Percentiles rank a stretch among this genome's conserved stretches.
Conservation (phyloP, 2,329 filamentous ascomycete genomes). For the Colletotrichum sp. region DNA sequence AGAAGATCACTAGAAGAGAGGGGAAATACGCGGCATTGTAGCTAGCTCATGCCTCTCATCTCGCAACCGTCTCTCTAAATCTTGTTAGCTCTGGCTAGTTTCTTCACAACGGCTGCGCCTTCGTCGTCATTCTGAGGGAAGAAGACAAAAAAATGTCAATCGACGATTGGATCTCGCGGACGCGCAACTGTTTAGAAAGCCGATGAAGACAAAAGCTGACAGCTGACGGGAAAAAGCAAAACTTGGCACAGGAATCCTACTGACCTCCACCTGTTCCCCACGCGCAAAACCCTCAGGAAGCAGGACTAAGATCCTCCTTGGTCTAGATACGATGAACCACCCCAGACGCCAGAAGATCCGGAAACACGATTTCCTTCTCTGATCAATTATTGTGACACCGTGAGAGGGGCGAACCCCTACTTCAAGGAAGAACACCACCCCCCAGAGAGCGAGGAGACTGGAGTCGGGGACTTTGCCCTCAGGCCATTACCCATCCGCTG, state of each 20-base stretch:
- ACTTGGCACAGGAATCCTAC: not conserved
- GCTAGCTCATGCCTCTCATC: not conserved
- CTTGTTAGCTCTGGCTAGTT: not conserved
- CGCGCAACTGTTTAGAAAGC: not conserved
- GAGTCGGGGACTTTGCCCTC: not conserved
- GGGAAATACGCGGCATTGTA: not conserved
- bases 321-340: slow-evolving; percentile 4
- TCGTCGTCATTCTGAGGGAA: not conserved
- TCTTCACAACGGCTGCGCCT: not conserved
- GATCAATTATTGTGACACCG: not conserved
- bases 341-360: not conserved
- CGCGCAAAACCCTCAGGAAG: not conserved
- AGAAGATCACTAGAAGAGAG: not conserved
- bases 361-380: not conserved
- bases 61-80: not conserved
- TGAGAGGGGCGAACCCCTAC: not conserved
- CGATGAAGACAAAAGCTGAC: not conserved
- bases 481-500: not conserved
- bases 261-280: not conserved
- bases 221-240: not conserved
- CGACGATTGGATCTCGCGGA: not conserved
- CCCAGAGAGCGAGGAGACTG: not conserved
- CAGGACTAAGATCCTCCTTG: not conserved
- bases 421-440: not conserved
- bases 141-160: not conserved